Percentiles rank a stretch among this genome's conserved stretches.
phyloP scores from a whole-genome alignment of 306 rosid species.

The Trifolium subterraneum region DNA sequence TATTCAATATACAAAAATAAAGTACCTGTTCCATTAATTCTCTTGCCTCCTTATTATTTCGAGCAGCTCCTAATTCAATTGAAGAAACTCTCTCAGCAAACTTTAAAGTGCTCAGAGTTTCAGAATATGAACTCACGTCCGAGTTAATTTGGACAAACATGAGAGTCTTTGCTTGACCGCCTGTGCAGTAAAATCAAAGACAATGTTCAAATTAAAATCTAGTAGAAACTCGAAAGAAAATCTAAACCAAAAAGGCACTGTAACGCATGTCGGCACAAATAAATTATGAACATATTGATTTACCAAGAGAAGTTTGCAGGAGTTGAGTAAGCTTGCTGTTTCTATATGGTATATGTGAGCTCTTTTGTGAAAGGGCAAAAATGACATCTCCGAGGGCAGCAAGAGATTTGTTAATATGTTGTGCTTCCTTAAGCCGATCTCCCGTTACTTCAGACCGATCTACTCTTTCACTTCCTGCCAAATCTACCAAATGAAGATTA shows the following conservation, averaged over 20 bases:
- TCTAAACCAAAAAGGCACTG: background rate
- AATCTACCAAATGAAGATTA: constrained; percentile 94
- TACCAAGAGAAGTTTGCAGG: constrained; percentile 91
- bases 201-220: background rate
- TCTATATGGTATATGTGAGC: constrained; percentile 86
- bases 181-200: constrained; percentile 46
- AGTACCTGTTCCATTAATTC: constrained; percentile 87
- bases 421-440: constrained; percentile 95
- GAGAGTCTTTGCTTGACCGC: constrained; percentile 95
- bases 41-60: constrained; percentile 74
- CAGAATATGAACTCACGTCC: constrained; percentile 70
- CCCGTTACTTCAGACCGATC: constrained; percentile 94
- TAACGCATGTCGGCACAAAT: constrained; percentile 16
- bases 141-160: constrained; percentile 97
- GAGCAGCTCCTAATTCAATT: constrained; percentile 90
- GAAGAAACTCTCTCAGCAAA: constrained; percentile 97
- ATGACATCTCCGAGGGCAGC: constrained; percentile 98
- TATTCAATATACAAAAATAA: constrained; percentile 14
- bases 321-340: constrained; percentile 99
- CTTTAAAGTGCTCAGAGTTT: constrained; percentile 80
- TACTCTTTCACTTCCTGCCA: constrained; percentile 96
- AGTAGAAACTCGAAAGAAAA: background rate
- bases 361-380: constrained; percentile 84
- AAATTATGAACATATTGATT: constrained; percentile 24
- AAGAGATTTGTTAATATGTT: constrained; percentile 85